Evolutionary conservation across 2,329 filamentous ascomycete genomes (phyloP), one percentile per base, ranked within the genome.

Genomic region (Mycosphaerelloides madeirae): DNA sequence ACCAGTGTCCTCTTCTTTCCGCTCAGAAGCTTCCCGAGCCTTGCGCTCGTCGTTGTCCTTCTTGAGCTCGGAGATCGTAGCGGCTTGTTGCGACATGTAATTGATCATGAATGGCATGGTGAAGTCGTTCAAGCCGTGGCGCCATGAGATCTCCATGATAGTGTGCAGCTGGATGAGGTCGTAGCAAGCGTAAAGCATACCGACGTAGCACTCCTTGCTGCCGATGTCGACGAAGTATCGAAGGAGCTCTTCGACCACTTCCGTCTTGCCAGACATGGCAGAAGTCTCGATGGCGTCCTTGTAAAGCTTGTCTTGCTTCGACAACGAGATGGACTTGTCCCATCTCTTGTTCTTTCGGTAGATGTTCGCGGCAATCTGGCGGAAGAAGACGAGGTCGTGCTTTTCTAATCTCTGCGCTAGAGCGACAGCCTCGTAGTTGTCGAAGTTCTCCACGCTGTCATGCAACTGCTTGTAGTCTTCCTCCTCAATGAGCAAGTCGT

Each of bases 51-150:
- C 94, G 64, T 97, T 98, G 70, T 98, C 94, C 51, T 87, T 87
- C 77, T 94, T 95, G 50, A 98, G 79, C 48, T 76, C 67, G 47
- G 89, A 81, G 56, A 98, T 84, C 44, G 94, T 84, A 56, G 85
- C 82, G 31, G 87, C 89, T 71, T 97, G 90, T 69, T 95, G 89
- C 57, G 84, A 81, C 53, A 98, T 77, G 74, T 94, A 85, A 74
- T 97, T 98, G 79, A 98, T 97, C 88, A 98, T 94, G 77, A 95
- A 98, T 14, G 93, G 93, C 94, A 98, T 98, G 37, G 90, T 95
- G 72, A 95, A 98, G 73, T 98, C 93, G 60, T 84, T 82, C 31
- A 98, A 84, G 48, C 89, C 88, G 65, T 95, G 78, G 59, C 93
- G 91, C 93, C 93, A 98, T 48, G 93, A 97, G 46, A 98, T 80